Evolutionary conservation across 108 stramenopile species (phyloP).

Genomic region (Skeletonema menzelii): DNA sequence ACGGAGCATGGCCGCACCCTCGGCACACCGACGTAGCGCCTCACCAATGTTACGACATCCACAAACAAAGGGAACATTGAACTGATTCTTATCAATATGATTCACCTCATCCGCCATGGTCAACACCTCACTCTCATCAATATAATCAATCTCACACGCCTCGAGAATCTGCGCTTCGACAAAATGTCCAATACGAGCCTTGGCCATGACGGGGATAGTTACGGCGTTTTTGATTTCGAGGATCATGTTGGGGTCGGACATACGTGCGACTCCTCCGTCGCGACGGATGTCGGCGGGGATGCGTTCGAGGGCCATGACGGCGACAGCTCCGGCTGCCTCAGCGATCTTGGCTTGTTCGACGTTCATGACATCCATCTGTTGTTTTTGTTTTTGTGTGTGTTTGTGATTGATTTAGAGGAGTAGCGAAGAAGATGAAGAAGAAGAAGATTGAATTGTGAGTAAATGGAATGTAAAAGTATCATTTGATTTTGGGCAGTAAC

Average conservation of each 20-base stretch:
- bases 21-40: conserved; percentile 95
- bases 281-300: conserved; percentile 99
- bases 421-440: no score
- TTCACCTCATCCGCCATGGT: conserved; percentile 99
- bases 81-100: conserved; percentile 98
- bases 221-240: conserved; percentile 98
- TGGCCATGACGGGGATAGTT: conserved; percentile 99
- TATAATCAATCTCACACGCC: conserved; percentile 98
- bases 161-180: conserved; percentile 99
- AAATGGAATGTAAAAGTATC: not conserved
- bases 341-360: conserved; percentile 96
- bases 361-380: conserved; percentile 95
- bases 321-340: conserved; percentile 98
- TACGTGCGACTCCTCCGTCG: conserved; percentile 98
- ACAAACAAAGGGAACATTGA: conserved; percentile 98
- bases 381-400: not conserved
- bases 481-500: not conserved
- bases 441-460: not conserved
- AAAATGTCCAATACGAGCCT: conserved; percentile 99
- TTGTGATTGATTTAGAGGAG: not conserved
- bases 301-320: conserved; percentile 99
- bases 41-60: conserved; percentile 99
- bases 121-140: conserved; percentile 98
- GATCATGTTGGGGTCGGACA: conserved; percentile 98
- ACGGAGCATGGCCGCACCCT: conserved; percentile 98